A percentile compares a stretch with the other conserved stretches of the same genome.
phyloP scores from a whole-genome alignment of 192 early-diverging fungal genomes.

The Coemansia sp. region DNA sequence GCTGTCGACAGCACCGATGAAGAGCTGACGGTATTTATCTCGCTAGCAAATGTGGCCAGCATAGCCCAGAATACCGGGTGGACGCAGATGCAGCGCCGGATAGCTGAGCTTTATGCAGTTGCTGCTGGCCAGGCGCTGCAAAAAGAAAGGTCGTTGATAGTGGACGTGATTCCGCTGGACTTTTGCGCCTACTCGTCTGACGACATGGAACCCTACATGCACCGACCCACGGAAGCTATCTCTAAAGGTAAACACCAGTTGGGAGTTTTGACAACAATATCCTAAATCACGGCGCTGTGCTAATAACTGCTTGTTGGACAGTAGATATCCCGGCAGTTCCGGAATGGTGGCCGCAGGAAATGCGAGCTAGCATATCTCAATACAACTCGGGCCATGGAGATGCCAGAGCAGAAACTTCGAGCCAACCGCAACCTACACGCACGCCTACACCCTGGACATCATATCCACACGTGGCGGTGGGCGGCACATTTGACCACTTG shows the following conservation, averaged over 20 bases:
- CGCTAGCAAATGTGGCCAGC: constrained; percentile 9
- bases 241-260: constrained; percentile 17
- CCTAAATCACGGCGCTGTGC: background rate
- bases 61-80: constrained; percentile 19
- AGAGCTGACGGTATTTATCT: constrained; percentile 38
- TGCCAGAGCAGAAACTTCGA: background rate
- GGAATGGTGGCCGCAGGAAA: constrained; percentile 44
- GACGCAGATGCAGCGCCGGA: constrained; percentile 48
- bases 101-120: constrained; percentile 43
- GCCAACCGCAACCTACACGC: background rate
- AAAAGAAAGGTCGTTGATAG: background rate
- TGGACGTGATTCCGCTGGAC: constrained; percentile 41
- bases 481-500: constrained; percentile 97
- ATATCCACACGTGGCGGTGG: constrained; percentile 58
- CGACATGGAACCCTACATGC: constrained; percentile 34
- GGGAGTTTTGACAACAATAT: too few relatives aligned
- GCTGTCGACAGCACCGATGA: constrained; percentile 23
- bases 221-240: constrained; percentile 13
- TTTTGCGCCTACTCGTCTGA: constrained; percentile 46
- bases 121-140: constrained; percentile 24
- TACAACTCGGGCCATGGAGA: background rate
- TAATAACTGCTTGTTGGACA: background rate
- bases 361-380: constrained; percentile 8
- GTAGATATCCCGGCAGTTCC: constrained; percentile 24
- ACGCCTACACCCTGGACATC: constrained; percentile 28